A percentile compares a stretch with the other conserved stretches of the same genome.
Evolutionary conservation across 139 green algal genomes (phyloP).

Genomic region (Desmodesmus armatus): DNA sequence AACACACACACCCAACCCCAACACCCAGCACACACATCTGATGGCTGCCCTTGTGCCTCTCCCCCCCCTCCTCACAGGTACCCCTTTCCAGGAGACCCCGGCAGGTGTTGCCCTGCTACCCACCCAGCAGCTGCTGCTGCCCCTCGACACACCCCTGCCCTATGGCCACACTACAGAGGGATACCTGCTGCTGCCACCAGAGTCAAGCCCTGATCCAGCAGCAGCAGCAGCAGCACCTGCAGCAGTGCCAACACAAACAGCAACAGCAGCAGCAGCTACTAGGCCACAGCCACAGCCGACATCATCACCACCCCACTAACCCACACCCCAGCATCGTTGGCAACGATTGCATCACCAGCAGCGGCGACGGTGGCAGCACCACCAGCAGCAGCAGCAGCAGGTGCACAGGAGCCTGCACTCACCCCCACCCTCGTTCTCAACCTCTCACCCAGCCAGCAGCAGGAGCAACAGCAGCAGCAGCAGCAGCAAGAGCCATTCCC

Average conservation of each 20-base stretch:
- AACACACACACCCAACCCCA: too few relatives aligned
- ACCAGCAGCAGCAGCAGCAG: neutral
- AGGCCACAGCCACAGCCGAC: neutral
- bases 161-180: neutral
- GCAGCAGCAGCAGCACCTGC: too few relatives aligned
- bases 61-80: neutral
- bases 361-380: neutral
- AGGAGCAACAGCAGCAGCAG: neutral
- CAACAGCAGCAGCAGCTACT: neutral
- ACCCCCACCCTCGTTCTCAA: neutral
- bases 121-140: neutral
- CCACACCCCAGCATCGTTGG: neutral
- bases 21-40: too few relatives aligned
- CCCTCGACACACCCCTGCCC: neutral
- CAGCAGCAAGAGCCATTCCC: neutral
- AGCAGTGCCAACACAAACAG: neutral
- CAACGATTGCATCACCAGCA: neutral
- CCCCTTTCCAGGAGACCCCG: neutral
- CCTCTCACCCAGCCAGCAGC: neutral
- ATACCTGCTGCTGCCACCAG: neutral
- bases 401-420: neutral
- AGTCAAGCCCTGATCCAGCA: too few relatives aligned
- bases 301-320: neutral
- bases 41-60: too few relatives aligned
- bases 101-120: neutral